Conservation (phyloP, 208 protist genomes). For the Trypanosoma conorhini region DNA sequence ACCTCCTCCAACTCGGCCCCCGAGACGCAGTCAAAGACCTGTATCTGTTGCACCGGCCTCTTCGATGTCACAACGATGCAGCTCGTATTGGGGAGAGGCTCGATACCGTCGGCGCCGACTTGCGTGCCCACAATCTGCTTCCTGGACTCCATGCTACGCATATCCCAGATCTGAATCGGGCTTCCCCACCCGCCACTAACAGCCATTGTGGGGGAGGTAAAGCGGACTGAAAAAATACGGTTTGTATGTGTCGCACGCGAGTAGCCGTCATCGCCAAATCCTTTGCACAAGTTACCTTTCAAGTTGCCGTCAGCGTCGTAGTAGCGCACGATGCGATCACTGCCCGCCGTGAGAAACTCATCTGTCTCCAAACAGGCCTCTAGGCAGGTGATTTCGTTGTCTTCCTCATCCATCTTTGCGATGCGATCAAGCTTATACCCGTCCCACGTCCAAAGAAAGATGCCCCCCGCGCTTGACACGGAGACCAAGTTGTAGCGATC, state of each 20-base stretch:
- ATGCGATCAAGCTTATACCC: constrained; percentile 26
- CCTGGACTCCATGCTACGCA: constrained; percentile 53
- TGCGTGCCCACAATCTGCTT: constrained; percentile 50
- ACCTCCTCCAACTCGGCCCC: constrained; percentile 37
- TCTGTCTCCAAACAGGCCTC: constrained; percentile 58
- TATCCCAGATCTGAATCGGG: constrained; percentile 90
- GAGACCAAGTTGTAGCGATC: constrained; percentile 47
- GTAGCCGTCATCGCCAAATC: constrained; percentile 38
- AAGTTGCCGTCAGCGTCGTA: constrained; percentile 59
- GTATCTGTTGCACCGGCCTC: constrained; percentile 40
- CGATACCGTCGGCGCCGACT: constrained; percentile 75
- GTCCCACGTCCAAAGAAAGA: constrained; percentile 73
- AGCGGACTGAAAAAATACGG: constrained; percentile 81
- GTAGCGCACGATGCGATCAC: constrained; percentile 76
- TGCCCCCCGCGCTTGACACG: constrained; percentile 48
- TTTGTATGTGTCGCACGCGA: constrained; percentile 63
- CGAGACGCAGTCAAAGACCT: constrained; percentile 65
- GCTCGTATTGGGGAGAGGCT: constrained; percentile 48
- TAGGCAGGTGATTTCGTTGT: constrained; percentile 72
- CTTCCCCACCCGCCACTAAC: constrained; percentile 88
- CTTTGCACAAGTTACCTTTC: constrained; percentile 34
- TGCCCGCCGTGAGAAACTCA: constrained; percentile 76
- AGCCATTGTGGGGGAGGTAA: constrained; percentile 40
- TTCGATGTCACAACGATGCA: constrained; percentile 65
- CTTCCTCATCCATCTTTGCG: constrained; percentile 34